Conservation (phyloP, 139 green algal genomes). For the Volvox reticuliferus region DNA sequence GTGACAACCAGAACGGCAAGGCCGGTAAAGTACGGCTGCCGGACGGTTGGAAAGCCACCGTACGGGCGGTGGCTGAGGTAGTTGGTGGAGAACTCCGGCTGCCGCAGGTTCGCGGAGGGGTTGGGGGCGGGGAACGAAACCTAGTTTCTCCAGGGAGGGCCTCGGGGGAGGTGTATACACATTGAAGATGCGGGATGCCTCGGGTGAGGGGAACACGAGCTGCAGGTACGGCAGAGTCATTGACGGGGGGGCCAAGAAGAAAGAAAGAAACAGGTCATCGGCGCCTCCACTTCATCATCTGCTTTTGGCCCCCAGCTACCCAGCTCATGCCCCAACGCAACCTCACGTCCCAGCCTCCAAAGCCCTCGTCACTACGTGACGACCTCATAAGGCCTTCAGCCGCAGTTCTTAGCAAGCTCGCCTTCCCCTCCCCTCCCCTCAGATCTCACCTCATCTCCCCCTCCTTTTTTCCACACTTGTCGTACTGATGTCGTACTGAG, state of each 20-base stretch:
- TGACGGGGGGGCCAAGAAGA: not conserved
- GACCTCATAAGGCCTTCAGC: no score
- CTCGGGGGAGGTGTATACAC: not conserved
- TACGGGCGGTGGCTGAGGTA: conserved; percentile 10
- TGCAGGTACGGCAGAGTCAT: not conserved
- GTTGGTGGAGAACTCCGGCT: not conserved
- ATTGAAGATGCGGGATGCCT: no score
- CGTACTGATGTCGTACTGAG: not conserved
- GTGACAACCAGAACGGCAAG: not conserved
- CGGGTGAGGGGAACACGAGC: not conserved
- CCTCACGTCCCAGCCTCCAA: no score
- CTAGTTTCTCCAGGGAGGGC: no score
- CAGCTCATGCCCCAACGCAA: no score
- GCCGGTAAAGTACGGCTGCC: conserved; percentile 5
- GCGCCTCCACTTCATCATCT: no score
- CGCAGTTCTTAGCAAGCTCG: not conserved
- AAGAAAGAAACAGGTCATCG: no score
- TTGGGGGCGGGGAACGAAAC: not conserved
- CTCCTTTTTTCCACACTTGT: not conserved
- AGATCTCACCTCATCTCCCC: not conserved
- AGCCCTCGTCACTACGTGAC: no score
- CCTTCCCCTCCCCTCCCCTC: not conserved
- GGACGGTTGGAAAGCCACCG: conserved; percentile 20
- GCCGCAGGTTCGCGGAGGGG: conserved; percentile 7
- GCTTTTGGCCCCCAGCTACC: no score